Evolutionary conservation across 2,329 filamentous ascomycete genomes (phyloP), one percentile per base, ranked within the genome.

Genomic region (Sclerotinia subarctica): DNA sequence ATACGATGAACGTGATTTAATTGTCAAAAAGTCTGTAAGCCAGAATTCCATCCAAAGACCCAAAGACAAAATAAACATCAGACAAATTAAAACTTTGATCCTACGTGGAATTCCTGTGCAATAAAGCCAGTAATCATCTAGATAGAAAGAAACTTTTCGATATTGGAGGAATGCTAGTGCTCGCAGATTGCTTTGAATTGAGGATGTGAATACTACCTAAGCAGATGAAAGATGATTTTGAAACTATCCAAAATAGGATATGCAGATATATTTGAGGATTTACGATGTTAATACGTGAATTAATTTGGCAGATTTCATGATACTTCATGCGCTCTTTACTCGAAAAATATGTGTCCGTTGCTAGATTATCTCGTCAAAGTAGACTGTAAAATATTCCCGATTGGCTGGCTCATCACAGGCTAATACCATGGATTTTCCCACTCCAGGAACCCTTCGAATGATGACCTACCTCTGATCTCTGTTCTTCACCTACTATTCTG

Each of bases 141-240:
- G 81, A 87, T 73, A 88, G 88, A 75, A 78, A 80, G 2, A 77
- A 77, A 58, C 77, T 88, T 46, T 77, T 88, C 62, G 82, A 79
- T 49, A 68, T 77, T 0, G 82, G 82, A 0, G 84, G 83, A 1
- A 84, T 82, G 75, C 75, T 88, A 56, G 84, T 86, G 5, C 77
- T 88, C 65, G 85, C 85, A 32, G 86, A 88, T 75, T 88, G 86
- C 86, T 88, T 88, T 78, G 86, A 85, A 82, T 80, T 17, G 83
- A 44, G 10, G 15, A 5, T 11, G 73, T 87, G 54, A 78, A 76
- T n/a, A n/a, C n/a, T n/a, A 0, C 77, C 82, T 69, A 76, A 79
- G 68, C 52, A 81, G 68, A 81, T 84, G 70, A 78, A 80, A 53
- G 78, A 78, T 58, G 85, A 88, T 72, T 86, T 88, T 72, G 82